Conservation (phyloP, 2,329 filamentous ascomycete genomes). For the Akanthomyces dipterigenus region DNA sequence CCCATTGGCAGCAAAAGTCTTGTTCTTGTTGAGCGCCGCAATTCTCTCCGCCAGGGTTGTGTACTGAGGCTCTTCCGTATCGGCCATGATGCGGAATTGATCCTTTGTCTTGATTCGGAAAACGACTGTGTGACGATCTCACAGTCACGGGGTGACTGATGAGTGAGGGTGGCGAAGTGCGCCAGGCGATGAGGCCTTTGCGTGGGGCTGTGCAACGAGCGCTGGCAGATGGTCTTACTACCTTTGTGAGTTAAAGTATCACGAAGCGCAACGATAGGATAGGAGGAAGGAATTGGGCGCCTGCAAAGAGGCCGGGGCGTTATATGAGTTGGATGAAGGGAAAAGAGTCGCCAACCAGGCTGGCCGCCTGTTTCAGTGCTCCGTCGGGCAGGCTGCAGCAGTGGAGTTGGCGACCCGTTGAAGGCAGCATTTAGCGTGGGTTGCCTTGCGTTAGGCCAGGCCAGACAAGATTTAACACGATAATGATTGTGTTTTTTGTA, state of each 20-base stretch:
- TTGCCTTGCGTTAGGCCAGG: neutral
- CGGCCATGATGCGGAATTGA: constrained; percentile 41
- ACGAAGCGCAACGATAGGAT: neutral
- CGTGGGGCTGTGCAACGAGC: neutral
- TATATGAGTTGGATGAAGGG: neutral
- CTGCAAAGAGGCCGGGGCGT: neutral
- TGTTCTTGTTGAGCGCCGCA: constrained; percentile 55
- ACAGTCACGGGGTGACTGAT: neutral
- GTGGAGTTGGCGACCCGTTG: neutral
- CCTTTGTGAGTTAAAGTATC: neutral
- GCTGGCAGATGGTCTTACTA: neutral
- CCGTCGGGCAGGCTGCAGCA: neutral
- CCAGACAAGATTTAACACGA: too few species aligned
- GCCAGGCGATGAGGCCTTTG: neutral
- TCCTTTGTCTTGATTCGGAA: neutral
- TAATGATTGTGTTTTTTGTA: too few species aligned
- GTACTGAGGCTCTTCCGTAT: constrained; percentile 55
- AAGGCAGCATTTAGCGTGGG: neutral
- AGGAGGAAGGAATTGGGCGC: neutral
- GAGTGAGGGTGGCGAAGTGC: constrained; percentile 4
- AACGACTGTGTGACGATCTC: neutral
- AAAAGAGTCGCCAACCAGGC: neutral
- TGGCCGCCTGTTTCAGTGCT: neutral
- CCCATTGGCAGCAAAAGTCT: constrained; percentile 44
- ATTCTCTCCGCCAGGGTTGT: constrained; percentile 56